Conservation (phyloP, 495 filamentous ascomycete species). For the Penicillium angulare region DNA sequence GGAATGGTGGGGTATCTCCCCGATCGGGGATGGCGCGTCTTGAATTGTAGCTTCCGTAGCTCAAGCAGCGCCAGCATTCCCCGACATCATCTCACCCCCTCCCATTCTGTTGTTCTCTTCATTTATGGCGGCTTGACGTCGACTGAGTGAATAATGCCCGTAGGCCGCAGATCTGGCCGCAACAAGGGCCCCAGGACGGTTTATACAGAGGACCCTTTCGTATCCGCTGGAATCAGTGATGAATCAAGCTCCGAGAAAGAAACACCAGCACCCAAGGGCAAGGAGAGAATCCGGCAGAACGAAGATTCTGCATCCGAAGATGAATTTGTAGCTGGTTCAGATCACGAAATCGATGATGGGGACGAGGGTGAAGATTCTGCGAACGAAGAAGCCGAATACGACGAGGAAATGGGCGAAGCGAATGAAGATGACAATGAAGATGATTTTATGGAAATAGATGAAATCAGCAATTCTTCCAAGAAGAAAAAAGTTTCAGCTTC, state of each 20-base stretch:
- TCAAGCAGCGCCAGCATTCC: background rate
- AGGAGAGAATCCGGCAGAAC: background rate
- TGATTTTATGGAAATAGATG: slow-evolving; percentile 15
- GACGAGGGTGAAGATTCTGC: slow-evolving; percentile 16
- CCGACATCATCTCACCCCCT: no score
- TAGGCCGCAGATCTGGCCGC: slow-evolving; percentile 39
- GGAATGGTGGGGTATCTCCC: background rate
- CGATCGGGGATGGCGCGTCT: slow-evolving; percentile 1
- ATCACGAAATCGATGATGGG: slow-evolving; percentile 22
- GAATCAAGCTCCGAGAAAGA: slow-evolving; percentile 21
- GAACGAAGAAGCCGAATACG: slow-evolving; percentile 17
- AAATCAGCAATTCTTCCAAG: background rate
- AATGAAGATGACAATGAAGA: slow-evolving; percentile 16
- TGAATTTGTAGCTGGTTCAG: slow-evolving; percentile 27
- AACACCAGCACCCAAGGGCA: background rate
- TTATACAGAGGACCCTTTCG: slow-evolving; percentile 39
- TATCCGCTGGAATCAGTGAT: slow-evolving; percentile 32
- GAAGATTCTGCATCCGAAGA: slow-evolving; percentile 30
- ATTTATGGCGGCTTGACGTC: background rate
- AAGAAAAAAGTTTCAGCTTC: background rate
- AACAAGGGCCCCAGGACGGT: slow-evolving; percentile 27
- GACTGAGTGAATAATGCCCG: slow-evolving; percentile 23
- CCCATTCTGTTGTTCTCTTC: no score
- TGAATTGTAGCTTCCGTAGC: slow-evolving; percentile 1
- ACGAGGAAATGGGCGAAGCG: slow-evolving; percentile 7